Conservation (phyloP, 2,329 filamentous ascomycete species). For the Neonectria punicea region DNA sequence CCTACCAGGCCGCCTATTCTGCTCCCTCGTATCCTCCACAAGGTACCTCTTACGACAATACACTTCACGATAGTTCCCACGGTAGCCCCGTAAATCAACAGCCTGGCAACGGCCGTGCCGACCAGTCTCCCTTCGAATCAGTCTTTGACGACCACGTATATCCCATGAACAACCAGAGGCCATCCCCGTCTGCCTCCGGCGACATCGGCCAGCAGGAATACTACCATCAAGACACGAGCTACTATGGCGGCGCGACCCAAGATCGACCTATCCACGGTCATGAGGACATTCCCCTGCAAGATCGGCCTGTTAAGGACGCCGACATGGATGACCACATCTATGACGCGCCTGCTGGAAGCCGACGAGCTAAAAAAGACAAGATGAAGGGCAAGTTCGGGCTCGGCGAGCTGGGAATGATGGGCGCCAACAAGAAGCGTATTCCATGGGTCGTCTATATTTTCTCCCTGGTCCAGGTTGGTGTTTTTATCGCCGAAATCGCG, state of each 20-base stretch:
- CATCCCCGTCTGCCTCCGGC: conserved; percentile 49
- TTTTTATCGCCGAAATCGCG: conserved; percentile 90
- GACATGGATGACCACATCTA: conserved; percentile 69
- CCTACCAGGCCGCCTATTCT: conserved; percentile 46
- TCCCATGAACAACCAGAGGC: conserved; percentile 61
- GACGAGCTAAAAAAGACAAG: conserved; percentile 46
- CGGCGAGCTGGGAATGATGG: conserved; percentile 69
- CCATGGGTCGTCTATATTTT: conserved; percentile 88
- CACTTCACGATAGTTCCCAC: conserved; percentile 11
- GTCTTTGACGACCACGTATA: conserved; percentile 77
- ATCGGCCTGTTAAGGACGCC: conserved; percentile 56
- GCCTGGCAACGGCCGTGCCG: conserved; percentile 45
- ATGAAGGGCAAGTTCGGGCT: conserved; percentile 60
- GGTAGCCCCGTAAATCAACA: conserved; percentile 41
- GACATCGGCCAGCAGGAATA: conserved; percentile 50
- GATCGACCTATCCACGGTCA: conserved; percentile 51
- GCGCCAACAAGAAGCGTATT: conserved; percentile 64
- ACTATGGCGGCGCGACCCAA: conserved; percentile 60
- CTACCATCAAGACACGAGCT: conserved; percentile 65
- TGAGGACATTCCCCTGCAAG: conserved; percentile 68
- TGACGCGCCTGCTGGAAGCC: conserved; percentile 58
- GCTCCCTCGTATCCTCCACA: conserved; percentile 37
- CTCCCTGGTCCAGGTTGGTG: conserved; percentile 78
- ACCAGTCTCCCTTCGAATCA: conserved; percentile 68
- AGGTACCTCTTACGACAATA: conserved; percentile 31